Percentiles rank a stretch among this genome's conserved stretches.
Evolutionary conservation across 495 filamentous ascomycete genomes (phyloP).

Genomic region (Xylaria grammica): DNA sequence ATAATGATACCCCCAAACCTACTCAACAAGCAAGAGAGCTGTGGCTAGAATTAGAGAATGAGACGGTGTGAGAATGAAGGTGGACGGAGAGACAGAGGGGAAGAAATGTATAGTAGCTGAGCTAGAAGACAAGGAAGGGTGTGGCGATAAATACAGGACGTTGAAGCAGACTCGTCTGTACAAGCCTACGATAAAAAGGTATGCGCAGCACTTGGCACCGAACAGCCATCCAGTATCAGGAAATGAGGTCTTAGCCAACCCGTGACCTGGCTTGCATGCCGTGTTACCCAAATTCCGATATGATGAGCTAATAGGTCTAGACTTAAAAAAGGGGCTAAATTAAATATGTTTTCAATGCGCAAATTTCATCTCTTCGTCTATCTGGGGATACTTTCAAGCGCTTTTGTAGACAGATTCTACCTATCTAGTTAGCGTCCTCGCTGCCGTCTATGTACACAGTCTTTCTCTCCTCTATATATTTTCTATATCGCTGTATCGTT

Average conservation of each 20-base stretch:
- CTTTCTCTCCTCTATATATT: background rate
- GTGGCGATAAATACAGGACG: background rate
- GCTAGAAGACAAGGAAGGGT: background rate
- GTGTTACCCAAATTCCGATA: too few relatives aligned
- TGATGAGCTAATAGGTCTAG: too few relatives aligned
- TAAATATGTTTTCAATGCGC: background rate
- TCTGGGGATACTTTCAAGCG: background rate
- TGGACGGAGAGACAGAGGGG: background rate
- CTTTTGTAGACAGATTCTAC: background rate
- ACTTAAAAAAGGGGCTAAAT: too few relatives aligned
- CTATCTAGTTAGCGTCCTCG: background rate
- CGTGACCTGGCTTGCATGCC: background rate
- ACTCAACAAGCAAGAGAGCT: background rate
- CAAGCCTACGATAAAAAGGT: too few relatives aligned
- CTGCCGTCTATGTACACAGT: background rate
- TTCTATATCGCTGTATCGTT: constrained; percentile 11
- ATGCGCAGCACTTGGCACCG: too few relatives aligned
- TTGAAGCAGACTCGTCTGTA: constrained; percentile 5
- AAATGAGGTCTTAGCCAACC: background rate
- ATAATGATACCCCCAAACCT: constrained; percentile 17
- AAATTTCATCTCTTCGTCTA: constrained; percentile 1
- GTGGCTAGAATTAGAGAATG: background rate
- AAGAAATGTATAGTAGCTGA: background rate
- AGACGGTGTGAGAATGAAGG: background rate
- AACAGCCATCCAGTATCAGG: too few relatives aligned